Conservation (phyloP, 2,329 filamentous ascomycete genomes). For the Trichophyton verrucosum region DNA sequence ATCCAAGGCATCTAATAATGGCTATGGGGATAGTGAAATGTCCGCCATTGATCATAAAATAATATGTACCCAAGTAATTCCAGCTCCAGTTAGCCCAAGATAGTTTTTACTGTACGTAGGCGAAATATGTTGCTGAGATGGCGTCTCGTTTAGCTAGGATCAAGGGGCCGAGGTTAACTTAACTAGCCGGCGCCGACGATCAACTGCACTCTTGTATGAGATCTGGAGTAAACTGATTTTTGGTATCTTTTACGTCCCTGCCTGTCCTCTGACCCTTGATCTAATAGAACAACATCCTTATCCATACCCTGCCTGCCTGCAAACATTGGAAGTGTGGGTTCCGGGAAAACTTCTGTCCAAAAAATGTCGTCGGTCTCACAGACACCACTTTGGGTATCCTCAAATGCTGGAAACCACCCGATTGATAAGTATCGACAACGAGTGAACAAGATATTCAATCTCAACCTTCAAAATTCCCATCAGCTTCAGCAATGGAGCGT, state of each 20-base stretch:
- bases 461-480: slow-evolving; percentile 17
- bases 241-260: not conserved
- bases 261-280: not conserved
- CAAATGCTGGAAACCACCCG: slow-evolving; percentile 11
- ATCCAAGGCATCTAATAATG: too few relatives aligned
- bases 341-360: not conserved
- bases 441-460: slow-evolving; percentile 11
- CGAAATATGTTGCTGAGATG: not conserved
- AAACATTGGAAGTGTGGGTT: not conserved
- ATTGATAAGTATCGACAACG: slow-evolving; percentile 13
- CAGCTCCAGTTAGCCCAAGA: too few relatives aligned
- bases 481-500: slow-evolving; percentile 33
- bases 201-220: not conserved
- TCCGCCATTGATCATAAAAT: too few relatives aligned
- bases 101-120: too few relatives aligned
- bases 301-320: too few relatives aligned
- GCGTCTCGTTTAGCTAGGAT: not conserved
- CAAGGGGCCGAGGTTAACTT: not conserved
- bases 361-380: not conserved
- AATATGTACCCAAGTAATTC: too few relatives aligned
- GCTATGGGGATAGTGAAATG: too few relatives aligned
- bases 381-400: slow-evolving; percentile 12
- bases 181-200: not conserved
- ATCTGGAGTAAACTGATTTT: too few relatives aligned
- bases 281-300: not conserved